Base-by-base conservation (phyloP, 2,329 filamentous ascomycete genomes). In the Trichoderma sp. region DNA sequence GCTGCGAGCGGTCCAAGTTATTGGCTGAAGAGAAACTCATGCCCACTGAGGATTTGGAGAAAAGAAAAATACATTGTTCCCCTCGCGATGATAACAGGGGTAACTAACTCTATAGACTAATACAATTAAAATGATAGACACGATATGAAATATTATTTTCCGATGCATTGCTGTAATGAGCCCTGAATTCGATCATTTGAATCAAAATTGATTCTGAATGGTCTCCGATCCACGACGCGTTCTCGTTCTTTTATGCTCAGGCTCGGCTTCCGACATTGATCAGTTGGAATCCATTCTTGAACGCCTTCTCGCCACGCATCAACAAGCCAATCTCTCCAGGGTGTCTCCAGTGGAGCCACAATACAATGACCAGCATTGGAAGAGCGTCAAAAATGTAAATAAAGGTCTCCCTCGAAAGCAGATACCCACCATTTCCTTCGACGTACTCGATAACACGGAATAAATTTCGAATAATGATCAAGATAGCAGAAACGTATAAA, bases 401-500 rank as follows among this genome's bases (percentile, higher is more conserved):
- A 21, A 82, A 81, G 82, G 83, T 84, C 78, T 88, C 87, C 75
- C 85, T 79, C 5, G 64, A 75, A 38, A 87, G 78, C 3, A 84
- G 77, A 76, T 87, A 87, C 0, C 85, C 86, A 24, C 82, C 78
- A 8, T 82, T 77, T 12, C 86, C 87, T 80, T 84, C 81, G 2
- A 81, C 80, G 78, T 87, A 89, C 81, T 89, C 88, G n/a, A 88
- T 78, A 2, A 87, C 82, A 18, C 88, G 84, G 76, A 86, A 88
- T 7, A 87, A 75, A 5, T 85, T 87, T 12, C 87, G 83, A 8
- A 86, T 78, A 68, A 87, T 80, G 31, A 89, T 87, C 53, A 86
- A 81, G 1, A 75, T 72, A 62, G 83, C 84, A 7, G 81, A 80
- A n/a, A 77, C 75, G 77, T 87, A 86, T 53, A 87, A 79, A 68